phyloP scores from a whole-genome alignment of 1,284 basidiomycete genomes.

The Cryptococcus maquisensis region DNA sequence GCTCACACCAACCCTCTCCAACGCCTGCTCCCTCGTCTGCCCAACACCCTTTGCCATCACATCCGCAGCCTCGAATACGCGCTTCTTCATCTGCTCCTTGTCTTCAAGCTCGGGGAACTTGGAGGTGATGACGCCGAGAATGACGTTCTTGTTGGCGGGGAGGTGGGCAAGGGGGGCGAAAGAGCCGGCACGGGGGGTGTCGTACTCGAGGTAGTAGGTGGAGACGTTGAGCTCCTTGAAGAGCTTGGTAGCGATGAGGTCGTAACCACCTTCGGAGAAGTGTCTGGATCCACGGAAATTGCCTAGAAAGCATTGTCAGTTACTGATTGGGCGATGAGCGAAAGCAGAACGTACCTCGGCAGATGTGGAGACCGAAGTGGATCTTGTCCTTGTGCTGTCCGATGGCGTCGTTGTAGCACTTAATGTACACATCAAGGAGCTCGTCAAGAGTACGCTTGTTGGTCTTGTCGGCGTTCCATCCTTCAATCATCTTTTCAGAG shows the following conservation, averaged over 20 bases:
- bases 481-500: slow-evolving; percentile 34
- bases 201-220: slow-evolving; percentile 70
- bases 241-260: slow-evolving; percentile 64
- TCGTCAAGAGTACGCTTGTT: slow-evolving; percentile 60
- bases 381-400: slow-evolving; percentile 61
- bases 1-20: slow-evolving; percentile 32
- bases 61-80: slow-evolving; percentile 63
- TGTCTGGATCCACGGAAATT: slow-evolving; percentile 68
- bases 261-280: slow-evolving; percentile 70
- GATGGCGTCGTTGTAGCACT: slow-evolving; percentile 64
- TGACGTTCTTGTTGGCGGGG: slow-evolving; percentile 60
- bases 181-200: slow-evolving; percentile 65
- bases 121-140: slow-evolving; percentile 69
- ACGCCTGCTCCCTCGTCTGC: slow-evolving; percentile 16
- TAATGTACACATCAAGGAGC: slow-evolving; percentile 65
- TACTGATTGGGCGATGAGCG: background rate
- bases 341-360: slow-evolving; percentile 51
- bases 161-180: slow-evolving; percentile 65
- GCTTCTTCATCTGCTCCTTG: slow-evolving; percentile 56
- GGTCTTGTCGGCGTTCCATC: slow-evolving; percentile 56
- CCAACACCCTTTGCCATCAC: slow-evolving; percentile 37
- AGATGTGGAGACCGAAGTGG: slow-evolving; percentile 67
- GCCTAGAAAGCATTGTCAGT: slow-evolving; percentile 28
- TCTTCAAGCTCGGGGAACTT: slow-evolving; percentile 67
- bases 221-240: slow-evolving; percentile 71